Percentiles rank a stretch among this genome's conserved stretches.
Conservation (phyloP, 352 stramenopile genomes). For the Phytophthora fragariaefolia region DNA sequence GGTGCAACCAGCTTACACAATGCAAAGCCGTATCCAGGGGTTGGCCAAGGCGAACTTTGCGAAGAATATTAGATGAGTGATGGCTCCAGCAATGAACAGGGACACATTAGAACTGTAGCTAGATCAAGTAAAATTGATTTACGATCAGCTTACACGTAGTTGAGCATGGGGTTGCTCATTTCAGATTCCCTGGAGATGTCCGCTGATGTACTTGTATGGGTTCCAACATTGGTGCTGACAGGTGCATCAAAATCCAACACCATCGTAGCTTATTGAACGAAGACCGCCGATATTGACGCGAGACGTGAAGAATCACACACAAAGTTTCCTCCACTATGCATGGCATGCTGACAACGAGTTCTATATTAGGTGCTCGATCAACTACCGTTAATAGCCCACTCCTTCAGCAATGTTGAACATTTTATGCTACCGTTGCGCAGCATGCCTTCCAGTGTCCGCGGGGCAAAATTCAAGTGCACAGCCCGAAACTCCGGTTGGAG, state of each 20-base stretch:
- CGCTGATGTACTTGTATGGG: constrained; percentile 13
- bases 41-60: constrained; percentile 68
- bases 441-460: constrained; percentile 74
- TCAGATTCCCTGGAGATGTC: constrained; percentile 41
- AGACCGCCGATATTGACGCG: too few relatives aligned
- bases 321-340: not conserved
- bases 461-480: constrained; percentile 77
- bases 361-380: constrained; percentile 26
- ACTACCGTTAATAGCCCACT: constrained; percentile 76
- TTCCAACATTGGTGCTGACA: not conserved
- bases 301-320: not conserved
- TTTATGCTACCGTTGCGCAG: constrained; percentile 76
- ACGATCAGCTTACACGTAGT: constrained; percentile 60
- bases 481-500: constrained; percentile 80
- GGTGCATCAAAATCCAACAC: constrained; percentile 14
- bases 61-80: constrained; percentile 56
- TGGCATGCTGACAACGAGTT: not conserved
- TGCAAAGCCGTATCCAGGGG: constrained; percentile 52
- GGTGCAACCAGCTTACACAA: constrained; percentile 26
- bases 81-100: constrained; percentile 36
- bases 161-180: constrained; percentile 57
- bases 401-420: constrained; percentile 75
- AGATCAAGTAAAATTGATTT: not conserved
- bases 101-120: not conserved
- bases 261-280: too few relatives aligned